These are phyloP conservation scores for Plenodomus lindquistii DNA, from an alignment of 2,329 filamentous ascomycete genomes.

Conservation along the genomic window DNA sequence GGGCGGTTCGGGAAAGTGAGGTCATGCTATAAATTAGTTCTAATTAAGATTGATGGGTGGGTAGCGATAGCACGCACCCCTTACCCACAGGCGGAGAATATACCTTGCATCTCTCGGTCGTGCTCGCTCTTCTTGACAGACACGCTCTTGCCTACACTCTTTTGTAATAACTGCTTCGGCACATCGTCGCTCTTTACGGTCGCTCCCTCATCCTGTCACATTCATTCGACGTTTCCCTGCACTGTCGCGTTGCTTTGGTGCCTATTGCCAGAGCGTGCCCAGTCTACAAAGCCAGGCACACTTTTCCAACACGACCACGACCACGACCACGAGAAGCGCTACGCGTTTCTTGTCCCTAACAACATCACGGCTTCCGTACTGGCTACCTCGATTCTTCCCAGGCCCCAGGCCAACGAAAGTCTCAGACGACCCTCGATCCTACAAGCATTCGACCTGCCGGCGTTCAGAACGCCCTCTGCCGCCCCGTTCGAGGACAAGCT, in stretches of 20 bases:
- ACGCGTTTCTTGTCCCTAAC: constrained; percentile 42
- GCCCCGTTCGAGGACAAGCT: constrained; percentile 49
- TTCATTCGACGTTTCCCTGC: constrained; percentile 23
- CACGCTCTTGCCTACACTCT: constrained; percentile 23
- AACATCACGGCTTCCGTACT: constrained; percentile 61
- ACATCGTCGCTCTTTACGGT: constrained; percentile 31
- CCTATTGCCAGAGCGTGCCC: constrained; percentile 15
- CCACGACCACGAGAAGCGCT: constrained; percentile 33
- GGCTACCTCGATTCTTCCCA: constrained; percentile 60
- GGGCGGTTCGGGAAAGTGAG: constrained; percentile 29
- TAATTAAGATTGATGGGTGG: constrained; percentile 40
- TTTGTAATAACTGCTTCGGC: constrained; percentile 25
- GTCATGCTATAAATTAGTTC: constrained; percentile 41
- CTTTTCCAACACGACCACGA: constrained; percentile 5
- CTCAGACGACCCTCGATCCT: constrained; percentile 55
- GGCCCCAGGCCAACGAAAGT: constrained; percentile 61
- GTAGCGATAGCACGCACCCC: constrained; percentile 38
- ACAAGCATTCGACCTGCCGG: constrained; percentile 51
- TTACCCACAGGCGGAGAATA: constrained; percentile 30
- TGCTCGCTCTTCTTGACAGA: constrained; percentile 23
- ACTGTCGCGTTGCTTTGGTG: constrained; percentile 18
- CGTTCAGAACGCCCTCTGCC: constrained; percentile 51
- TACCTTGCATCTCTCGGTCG: constrained; percentile 25
- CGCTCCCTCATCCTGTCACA: constrained; percentile 26
- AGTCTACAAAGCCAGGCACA: constrained; percentile 10